Evolutionary conservation across 495 filamentous ascomycete genomes (phyloP).

Genomic region (Sphaerosporella brunnea): DNA sequence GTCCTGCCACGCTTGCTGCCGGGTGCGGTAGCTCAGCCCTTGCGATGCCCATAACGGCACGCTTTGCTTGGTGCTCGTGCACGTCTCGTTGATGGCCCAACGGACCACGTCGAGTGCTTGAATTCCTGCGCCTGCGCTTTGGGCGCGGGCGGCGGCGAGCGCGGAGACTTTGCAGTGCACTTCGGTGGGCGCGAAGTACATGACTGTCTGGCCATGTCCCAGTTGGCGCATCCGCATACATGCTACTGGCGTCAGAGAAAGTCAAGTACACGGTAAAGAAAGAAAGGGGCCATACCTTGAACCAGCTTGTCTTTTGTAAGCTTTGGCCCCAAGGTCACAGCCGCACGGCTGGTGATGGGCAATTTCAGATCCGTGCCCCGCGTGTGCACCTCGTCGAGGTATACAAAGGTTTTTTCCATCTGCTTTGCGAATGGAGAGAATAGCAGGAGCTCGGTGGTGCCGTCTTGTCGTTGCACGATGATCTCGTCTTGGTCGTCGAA

Average conservation of each 20-base stretch:
- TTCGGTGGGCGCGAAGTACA: slow-evolving; percentile 39
- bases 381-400: slow-evolving; percentile 60
- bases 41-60: slow-evolving; percentile 46
- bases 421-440: slow-evolving; percentile 43
- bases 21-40: slow-evolving; percentile 32
- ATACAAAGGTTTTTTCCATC: slow-evolving; percentile 47
- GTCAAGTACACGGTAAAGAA: background rate
- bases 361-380: slow-evolving; percentile 56
- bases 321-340: slow-evolving; percentile 50
- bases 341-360: slow-evolving; percentile 40
- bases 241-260: slow-evolving; percentile 27
- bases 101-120: slow-evolving; percentile 37
- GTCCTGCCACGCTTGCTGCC: slow-evolving; percentile 13
- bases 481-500: slow-evolving; percentile 36
- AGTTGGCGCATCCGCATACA: slow-evolving; percentile 52
- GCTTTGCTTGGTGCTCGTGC: slow-evolving; percentile 30
- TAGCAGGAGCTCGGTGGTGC: slow-evolving; percentile 34
- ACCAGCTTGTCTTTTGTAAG: slow-evolving; percentile 55
- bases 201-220: slow-evolving; percentile 43
- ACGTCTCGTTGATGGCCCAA: slow-evolving; percentile 45
- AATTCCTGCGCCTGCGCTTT: too few relatives aligned
- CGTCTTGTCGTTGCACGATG: slow-evolving; percentile 30
- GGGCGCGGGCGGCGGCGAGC: slow-evolving; percentile 10
- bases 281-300: slow-evolving; percentile 39
- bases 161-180: slow-evolving; percentile 31